These are phyloP conservation scores for Ceratorhiza oryzae-sativae DNA, from an alignment of 1,284 basidiomycete species.

Conservation along the genomic window DNA sequence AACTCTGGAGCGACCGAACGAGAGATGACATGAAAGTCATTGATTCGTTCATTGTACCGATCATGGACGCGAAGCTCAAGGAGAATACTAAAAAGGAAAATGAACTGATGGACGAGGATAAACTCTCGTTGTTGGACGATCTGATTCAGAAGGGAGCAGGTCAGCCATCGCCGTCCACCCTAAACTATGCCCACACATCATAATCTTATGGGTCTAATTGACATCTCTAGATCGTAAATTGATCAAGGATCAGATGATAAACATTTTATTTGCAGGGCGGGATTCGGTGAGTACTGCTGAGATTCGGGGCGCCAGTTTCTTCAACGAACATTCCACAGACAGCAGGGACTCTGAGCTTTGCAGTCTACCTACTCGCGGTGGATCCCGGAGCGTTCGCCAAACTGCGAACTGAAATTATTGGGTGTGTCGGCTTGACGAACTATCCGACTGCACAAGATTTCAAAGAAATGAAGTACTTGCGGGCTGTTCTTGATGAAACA, in stretches of 20 bases:
- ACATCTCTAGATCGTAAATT: not conserved
- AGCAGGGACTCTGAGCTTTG: slow-evolving; percentile 42
- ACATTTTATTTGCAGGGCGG: slow-evolving; percentile 14
- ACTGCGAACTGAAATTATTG: slow-evolving; percentile 45
- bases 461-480: slow-evolving; percentile 42
- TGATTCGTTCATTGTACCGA: slow-evolving; percentile 65
- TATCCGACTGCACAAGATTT: slow-evolving; percentile 41
- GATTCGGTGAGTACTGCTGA: not conserved
- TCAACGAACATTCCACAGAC: not conserved
- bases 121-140: slow-evolving; percentile 3
- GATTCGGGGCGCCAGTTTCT: not conserved
- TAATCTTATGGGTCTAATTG: not conserved
- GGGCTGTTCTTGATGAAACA: slow-evolving; percentile 13
- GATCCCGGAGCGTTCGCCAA: slow-evolving; percentile 39
- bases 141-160: slow-evolving; percentile 12
- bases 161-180: not conserved
- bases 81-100: slow-evolving; percentile 47
- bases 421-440: slow-evolving; percentile 19
- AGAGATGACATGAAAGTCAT: slow-evolving; percentile 61
- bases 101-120: not conserved
- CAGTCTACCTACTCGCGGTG: slow-evolving; percentile 46
- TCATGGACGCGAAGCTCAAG: slow-evolving; percentile 64
- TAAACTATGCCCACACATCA: not conserved
- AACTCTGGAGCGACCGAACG: slow-evolving; percentile 67
- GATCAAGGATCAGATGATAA: slow-evolving; percentile 15